These are phyloP conservation scores for Oryza glumipatula DNA, from an alignment of 176 grass and related monocot genomes.

Conservation along the genomic window DNA sequence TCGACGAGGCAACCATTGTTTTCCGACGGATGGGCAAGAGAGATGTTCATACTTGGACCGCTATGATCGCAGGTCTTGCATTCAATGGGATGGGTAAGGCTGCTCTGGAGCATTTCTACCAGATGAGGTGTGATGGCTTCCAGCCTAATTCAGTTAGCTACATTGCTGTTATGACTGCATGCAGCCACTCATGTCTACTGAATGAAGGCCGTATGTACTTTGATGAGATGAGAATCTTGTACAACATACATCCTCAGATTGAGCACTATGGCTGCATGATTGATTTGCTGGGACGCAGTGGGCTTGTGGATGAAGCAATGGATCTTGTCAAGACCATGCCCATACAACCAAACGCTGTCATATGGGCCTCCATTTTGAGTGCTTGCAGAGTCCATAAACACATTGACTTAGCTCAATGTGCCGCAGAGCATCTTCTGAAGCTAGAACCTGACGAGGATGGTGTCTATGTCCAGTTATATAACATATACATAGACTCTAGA, in stretches of 20 bases:
- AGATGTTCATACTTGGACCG: slow-evolving; percentile 66
- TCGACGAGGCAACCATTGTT: slow-evolving; percentile 49
- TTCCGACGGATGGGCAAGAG: slow-evolving; percentile 51
- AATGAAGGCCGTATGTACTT: slow-evolving; percentile 57
- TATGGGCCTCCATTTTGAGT: slow-evolving; percentile 67
- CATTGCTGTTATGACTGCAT: slow-evolving; percentile 69
- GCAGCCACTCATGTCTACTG: slow-evolving; percentile 68
- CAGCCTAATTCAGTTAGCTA: slow-evolving; percentile 64
- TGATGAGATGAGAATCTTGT: slow-evolving; percentile 58
- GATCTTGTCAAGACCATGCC: slow-evolving; percentile 60
- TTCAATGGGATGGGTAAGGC: slow-evolving; percentile 66
- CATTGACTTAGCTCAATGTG: slow-evolving; percentile 52
- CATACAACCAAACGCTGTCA: slow-evolving; percentile 67
- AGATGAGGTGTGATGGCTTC: slow-evolving; percentile 58
- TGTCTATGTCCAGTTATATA: slow-evolving; percentile 77
- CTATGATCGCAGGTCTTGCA: slow-evolving; percentile 63
- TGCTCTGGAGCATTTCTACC: slow-evolving; percentile 65
- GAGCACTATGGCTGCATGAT: slow-evolving; percentile 87
- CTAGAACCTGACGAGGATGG: slow-evolving; percentile 62
- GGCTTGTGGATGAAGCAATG: slow-evolving; percentile 63
- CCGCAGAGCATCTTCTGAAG: slow-evolving; percentile 61
- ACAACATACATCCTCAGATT: slow-evolving; percentile 55
- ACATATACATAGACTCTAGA: slow-evolving; percentile 69
- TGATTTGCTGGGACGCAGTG: slow-evolving; percentile 69
- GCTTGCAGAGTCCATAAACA: slow-evolving; percentile 60